Percentiles rank a stretch among this genome's conserved stretches.
These are phyloP conservation scores for Diaporthe velutina DNA, from an alignment of 2,329 filamentous ascomycete species.

Conservation along the genomic window DNA sequence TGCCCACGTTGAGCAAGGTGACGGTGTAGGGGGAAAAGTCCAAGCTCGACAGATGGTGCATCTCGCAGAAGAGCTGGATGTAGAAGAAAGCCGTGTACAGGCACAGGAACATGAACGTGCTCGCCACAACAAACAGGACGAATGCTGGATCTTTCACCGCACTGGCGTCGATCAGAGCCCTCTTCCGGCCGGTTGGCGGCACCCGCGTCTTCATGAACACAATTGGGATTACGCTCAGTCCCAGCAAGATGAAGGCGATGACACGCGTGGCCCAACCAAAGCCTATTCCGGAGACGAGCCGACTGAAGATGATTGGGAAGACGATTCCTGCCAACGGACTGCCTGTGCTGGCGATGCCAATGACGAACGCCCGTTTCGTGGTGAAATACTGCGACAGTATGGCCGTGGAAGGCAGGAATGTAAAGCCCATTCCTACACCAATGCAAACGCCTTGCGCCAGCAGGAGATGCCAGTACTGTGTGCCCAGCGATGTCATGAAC, in stretches of 20 bases:
- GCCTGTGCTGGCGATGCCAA: constrained; percentile 49
- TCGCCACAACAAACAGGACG: constrained; percentile 51
- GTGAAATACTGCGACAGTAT: constrained; percentile 57
- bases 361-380: constrained; percentile 48
- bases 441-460: constrained; percentile 55
- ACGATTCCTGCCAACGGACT: constrained; percentile 58
- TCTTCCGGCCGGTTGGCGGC: constrained; percentile 45
- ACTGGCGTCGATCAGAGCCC: constrained; percentile 51
- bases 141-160: constrained; percentile 56
- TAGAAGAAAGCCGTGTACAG: constrained; percentile 65
- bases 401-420: constrained; percentile 52
- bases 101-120: constrained; percentile 57
- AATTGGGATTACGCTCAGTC: constrained; percentile 52
- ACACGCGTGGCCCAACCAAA: constrained; percentile 57
- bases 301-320: constrained; percentile 59
- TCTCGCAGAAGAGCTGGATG: constrained; percentile 56
- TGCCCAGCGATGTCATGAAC: constrained; percentile 60
- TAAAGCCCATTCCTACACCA: constrained; percentile 52
- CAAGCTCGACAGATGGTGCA: constrained; percentile 52
- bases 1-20: constrained; percentile 58
- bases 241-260: constrained; percentile 65
- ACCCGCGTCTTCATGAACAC: constrained; percentile 54
- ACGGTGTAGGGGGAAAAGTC: constrained; percentile 57
- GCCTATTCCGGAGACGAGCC: constrained; percentile 47
- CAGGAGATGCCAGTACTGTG: constrained; percentile 57